Percentiles rank a stretch among this genome's conserved stretches.
phyloP scores from a whole-genome alignment of 768 basidiomycete genomes.

The Glaciozyma antarctica region DNA sequence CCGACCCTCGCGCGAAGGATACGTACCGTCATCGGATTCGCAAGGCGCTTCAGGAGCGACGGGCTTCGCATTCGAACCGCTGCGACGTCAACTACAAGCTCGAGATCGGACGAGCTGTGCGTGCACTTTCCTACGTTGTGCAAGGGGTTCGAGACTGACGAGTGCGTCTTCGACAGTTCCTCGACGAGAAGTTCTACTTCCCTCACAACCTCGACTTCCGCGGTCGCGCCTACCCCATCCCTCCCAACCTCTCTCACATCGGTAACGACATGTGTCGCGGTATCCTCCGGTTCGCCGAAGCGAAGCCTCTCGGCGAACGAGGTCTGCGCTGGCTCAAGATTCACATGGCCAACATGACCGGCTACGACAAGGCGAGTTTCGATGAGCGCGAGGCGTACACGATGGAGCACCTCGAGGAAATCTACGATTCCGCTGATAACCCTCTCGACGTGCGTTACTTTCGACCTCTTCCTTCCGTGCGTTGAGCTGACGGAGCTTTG shows the following conservation, averaged over 20 bases:
- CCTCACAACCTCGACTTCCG: conserved; percentile 97
- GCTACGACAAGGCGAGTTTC: conserved; percentile 89
- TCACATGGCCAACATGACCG: conserved; percentile 83
- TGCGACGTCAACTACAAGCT: conserved; percentile 94
- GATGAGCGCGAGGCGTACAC: conserved; percentile 80
- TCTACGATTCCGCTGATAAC: conserved; percentile 70
- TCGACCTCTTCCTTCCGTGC: neutral
- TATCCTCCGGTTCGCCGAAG: conserved; percentile 69
- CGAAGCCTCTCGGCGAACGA: conserved; percentile 66
- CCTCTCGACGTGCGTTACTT: conserved; percentile 61
- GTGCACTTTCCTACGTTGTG: conserved; percentile 40
- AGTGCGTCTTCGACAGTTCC: conserved; percentile 51
- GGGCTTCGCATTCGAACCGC: conserved; percentile 68
- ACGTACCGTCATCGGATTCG: conserved; percentile 48
- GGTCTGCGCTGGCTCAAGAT: conserved; percentile 93
- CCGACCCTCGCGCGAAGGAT: conserved; percentile 51
- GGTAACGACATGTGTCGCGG: conserved; percentile 84
- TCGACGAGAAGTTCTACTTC: conserved; percentile 77
- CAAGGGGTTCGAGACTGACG: too few species aligned
- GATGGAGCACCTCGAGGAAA: conserved; percentile 59
- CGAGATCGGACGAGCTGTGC: conserved; percentile 82
- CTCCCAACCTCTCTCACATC: conserved; percentile 88
- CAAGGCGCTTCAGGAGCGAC: conserved; percentile 17
- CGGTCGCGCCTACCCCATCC: conserved; percentile 91
- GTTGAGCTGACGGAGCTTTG: conserved; percentile 5